A percentile compares a stretch with the other conserved stretches of the same genome.
Conservation (phyloP, 2,329 filamentous ascomycete genomes). For the Amauroascus verrucosus region DNA sequence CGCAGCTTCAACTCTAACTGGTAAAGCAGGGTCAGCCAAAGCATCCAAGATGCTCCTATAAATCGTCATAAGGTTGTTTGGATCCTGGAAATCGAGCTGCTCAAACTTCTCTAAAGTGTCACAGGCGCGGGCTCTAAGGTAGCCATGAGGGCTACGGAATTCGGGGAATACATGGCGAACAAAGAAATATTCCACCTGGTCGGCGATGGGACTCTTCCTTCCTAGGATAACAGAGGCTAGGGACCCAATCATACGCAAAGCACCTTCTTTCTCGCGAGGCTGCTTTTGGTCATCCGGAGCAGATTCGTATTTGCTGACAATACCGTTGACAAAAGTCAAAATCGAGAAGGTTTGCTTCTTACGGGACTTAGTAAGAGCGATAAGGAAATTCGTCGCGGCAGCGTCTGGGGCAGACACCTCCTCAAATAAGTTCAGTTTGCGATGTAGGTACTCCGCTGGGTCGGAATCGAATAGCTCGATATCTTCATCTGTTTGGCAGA, state of each 20-base stretch:
- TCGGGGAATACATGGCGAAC: conserved; percentile 97
- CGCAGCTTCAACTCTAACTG: conserved; percentile 86
- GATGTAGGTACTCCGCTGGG: conserved; percentile 91
- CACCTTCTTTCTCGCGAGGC: conserved; percentile 90
- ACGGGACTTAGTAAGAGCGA: conserved; percentile 84
- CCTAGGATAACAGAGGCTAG: conserved; percentile 86
- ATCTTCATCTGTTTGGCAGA: conserved; percentile 87
- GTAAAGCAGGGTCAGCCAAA: conserved; percentile 88
- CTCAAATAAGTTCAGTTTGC: conserved; percentile 96
- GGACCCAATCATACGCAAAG: conserved; percentile 92
- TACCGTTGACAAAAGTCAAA: conserved; percentile 84
- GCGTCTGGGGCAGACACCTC: conserved; percentile 92
- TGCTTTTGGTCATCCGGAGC: conserved; percentile 83
- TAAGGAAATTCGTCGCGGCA: conserved; percentile 90
- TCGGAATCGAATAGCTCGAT: conserved; percentile 89
- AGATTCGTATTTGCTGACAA: conserved; percentile 85
- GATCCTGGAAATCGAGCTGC: conserved; percentile 91
- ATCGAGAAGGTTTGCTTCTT: conserved; percentile 95
- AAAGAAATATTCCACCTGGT: conserved; percentile 97
- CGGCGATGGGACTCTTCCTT: conserved; percentile 96
- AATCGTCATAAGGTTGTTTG: conserved; percentile 88
- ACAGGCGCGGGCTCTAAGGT: conserved; percentile 85
- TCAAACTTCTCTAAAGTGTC: conserved; percentile 98
- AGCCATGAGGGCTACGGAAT: conserved; percentile 85
- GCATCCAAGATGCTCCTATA: conserved; percentile 95